Conservation (phyloP, 169 alveolate species). For the Theileria equi region DNA sequence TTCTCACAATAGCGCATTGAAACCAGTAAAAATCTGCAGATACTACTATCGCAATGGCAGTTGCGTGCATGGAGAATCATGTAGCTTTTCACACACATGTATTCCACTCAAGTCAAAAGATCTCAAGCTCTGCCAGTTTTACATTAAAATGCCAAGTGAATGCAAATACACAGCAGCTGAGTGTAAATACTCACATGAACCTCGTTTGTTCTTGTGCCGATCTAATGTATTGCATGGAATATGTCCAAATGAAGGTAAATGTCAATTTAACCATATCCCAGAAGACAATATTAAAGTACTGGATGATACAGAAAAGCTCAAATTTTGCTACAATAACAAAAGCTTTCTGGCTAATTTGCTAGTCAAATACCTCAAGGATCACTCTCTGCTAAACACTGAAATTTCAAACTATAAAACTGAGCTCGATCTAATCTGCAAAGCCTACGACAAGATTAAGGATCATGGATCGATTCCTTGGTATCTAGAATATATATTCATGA, state of each 20-base stretch:
- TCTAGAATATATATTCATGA: constrained; percentile 18
- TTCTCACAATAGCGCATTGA: not conserved
- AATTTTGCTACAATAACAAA: constrained; percentile 74
- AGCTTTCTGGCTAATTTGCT: constrained; percentile 59
- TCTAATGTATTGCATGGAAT: constrained; percentile 54
- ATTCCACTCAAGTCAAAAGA: constrained; percentile 71
- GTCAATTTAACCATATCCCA: constrained; percentile 69
- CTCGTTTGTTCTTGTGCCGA: constrained; percentile 68
- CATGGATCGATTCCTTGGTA: constrained; percentile 42
- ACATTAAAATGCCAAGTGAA: constrained; percentile 50
- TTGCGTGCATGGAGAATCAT: constrained; percentile 67
- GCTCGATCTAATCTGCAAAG: not conserved
- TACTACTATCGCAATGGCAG: constrained; percentile 68
- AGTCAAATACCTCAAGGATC: constrained; percentile 20
- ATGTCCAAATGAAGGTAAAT: constrained; percentile 53
- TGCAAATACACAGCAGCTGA: constrained; percentile 57
- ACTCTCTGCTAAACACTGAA: constrained; percentile 1
- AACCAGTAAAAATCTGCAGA: constrained; percentile 57
- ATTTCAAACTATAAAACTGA: constrained; percentile 2
- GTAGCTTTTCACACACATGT: constrained; percentile 74
- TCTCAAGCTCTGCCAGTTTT: constrained; percentile 70
- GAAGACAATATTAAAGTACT: constrained; percentile 32
- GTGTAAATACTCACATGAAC: constrained; percentile 75
- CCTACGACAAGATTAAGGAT: constrained; percentile 8
- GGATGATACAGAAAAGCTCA: constrained; percentile 71